These are phyloP conservation scores for Jamesozyma hellenica DNA, from an alignment of 805 yeast species.

Conservation along the genomic window DNA sequence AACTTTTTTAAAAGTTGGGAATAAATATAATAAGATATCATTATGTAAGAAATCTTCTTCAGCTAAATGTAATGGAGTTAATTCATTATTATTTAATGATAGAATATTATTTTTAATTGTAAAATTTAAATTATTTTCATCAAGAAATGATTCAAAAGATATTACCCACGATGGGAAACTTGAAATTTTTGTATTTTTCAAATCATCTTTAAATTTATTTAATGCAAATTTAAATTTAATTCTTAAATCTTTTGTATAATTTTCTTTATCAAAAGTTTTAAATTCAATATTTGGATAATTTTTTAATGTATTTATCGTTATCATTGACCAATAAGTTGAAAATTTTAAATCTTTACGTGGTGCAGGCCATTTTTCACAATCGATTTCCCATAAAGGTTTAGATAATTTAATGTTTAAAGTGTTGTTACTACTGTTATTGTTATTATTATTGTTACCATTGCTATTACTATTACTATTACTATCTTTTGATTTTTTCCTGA, in stretches of 20 bases:
- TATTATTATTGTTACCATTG: background rate
- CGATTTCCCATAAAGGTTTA: background rate
- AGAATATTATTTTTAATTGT: background rate
- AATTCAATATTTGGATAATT: background rate
- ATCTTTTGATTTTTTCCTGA: background rate
- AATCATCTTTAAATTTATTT: background rate
- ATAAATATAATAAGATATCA: background rate
- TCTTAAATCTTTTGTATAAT: background rate
- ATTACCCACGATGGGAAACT: background rate
- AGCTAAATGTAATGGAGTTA: background rate
- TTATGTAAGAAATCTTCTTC: background rate
- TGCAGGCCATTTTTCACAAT: conserved; percentile 2
- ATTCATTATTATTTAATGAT: too few relatives aligned
- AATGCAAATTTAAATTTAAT: background rate
- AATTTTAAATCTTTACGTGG: background rate
- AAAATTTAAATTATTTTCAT: background rate
- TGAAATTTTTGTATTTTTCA: background rate
- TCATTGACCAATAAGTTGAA: background rate
- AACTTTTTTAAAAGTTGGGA: background rate
- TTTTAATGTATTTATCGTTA: background rate
- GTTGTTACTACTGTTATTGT: background rate
- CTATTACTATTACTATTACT: background rate
- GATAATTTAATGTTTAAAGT: too few relatives aligned
- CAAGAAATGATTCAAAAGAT: background rate
- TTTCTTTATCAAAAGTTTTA: background rate